phyloP scores from a whole-genome alignment of 1,139 yeast species.

The Hanseniaspora uvarum region DNA sequence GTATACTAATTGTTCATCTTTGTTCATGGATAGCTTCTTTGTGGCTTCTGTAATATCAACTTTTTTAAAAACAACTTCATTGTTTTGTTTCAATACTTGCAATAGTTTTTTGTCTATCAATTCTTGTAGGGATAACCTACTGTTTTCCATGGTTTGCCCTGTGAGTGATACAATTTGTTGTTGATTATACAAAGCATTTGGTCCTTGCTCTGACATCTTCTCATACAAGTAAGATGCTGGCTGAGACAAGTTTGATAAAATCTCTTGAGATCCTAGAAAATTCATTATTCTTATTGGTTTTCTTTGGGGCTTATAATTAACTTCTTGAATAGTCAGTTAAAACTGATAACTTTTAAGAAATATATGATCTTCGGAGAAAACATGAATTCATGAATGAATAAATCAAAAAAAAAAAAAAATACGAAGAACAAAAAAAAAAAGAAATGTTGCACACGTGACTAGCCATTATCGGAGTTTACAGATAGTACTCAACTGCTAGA shows the following conservation, averaged over 20 bases:
- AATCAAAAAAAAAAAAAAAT: neutral
- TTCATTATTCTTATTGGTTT: conserved; percentile 5
- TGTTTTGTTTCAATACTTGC: conserved; percentile 56
- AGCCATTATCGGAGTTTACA: too few species aligned
- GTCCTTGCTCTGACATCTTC: conserved; percentile 45
- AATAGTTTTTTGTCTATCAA: conserved; percentile 55
- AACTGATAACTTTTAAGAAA: neutral
- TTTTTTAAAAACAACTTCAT: conserved; percentile 62
- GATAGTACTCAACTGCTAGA: too few species aligned
- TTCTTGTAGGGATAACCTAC: conserved; percentile 56
- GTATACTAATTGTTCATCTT: conserved; percentile 87
- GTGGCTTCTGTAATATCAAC: conserved; percentile 56
- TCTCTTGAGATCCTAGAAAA: conserved; percentile 12
- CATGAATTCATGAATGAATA: neutral
- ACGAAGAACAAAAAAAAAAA: conserved; percentile 3
- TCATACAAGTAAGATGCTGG: conserved; percentile 48
- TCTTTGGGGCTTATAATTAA: neutral
- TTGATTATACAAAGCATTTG: conserved; percentile 45
- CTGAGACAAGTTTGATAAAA: conserved; percentile 33
- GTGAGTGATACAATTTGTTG: conserved; percentile 45
- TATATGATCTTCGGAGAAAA: neutral
- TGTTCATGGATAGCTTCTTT: conserved; percentile 61
- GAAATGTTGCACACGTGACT: neutral
- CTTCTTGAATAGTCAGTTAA: neutral
- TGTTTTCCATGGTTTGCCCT: conserved; percentile 34